Evolutionary conservation across 2,329 filamentous ascomycete genomes (phyloP), one percentile per base, ranked within the genome.

Genomic region (Colletotrichum sp.): DNA sequence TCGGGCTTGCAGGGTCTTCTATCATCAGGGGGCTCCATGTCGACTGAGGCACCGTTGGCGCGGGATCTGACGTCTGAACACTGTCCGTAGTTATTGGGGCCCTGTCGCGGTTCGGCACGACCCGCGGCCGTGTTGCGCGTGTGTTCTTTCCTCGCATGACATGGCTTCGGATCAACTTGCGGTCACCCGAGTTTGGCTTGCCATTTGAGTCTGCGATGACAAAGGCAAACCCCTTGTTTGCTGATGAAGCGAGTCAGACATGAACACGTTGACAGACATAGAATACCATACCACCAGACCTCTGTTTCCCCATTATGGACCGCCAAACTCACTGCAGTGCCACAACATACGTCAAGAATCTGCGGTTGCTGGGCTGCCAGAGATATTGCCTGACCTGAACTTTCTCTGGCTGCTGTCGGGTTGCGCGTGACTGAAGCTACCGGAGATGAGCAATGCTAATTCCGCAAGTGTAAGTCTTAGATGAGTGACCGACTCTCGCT

Each of bases 221-320:
- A 28, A 83, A 83, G 49, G 79, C 79, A n/a, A 83, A 82, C 3
- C 71, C 72, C 9, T 79, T 81, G 57, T 49, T 69, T 5, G n/a
- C 70, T 76, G 28, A 9, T 10, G 18, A 59, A 15, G 3, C 21
- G 12, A 1, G 36, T 75, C 65, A 76, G 64, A 57, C 13, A n/a
- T 15, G 8, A 28, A n/a, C 13, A 10, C 6, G 9, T 32, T 21
- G 28, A 10, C 5, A 8, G 1, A 28, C 6, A 0, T 8, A 34
- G 16, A 44, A 28, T 62, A 12, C 9, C 73, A n/a, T 73, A 76
- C 73, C 34, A n/a, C 52, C 18, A 5, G 44, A 34, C 30, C 73
- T 73, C 26, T 68, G 57, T 32, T 63, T 60, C 1, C 39, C 64
- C 73, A 76, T 76, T 5, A 15, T 16, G 63, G 12, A n/a, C 30